Evolutionary conservation across 257 asterid species (phyloP).

Genomic region (Solanum etuberosum): DNA sequence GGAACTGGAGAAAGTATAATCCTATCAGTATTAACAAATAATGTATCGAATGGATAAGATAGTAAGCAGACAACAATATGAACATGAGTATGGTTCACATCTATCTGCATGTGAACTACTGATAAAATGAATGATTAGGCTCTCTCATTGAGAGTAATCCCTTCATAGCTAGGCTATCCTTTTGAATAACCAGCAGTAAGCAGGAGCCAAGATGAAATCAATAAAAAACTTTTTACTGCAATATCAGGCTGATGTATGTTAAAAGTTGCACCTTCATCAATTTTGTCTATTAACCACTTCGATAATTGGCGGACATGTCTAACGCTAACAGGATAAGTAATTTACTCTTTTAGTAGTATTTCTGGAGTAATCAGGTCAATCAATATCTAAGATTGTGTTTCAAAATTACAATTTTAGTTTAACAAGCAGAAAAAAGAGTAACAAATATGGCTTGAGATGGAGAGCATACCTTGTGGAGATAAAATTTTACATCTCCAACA

Average conservation of each 20-base stretch:
- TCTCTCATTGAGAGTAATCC: neutral
- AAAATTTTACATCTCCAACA: constrained; percentile 36
- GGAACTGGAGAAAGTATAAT: constrained; percentile 37
- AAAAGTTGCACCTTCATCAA: neutral
- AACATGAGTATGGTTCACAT: neutral
- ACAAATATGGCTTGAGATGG: neutral
- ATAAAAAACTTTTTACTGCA: neutral
- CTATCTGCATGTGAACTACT: neutral
- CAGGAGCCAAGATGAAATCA: neutral
- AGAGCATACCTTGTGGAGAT: constrained; percentile 38
- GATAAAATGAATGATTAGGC: neutral
- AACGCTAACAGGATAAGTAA: neutral
- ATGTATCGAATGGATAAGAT: neutral
- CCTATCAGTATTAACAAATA: neutral
- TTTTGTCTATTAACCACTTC: neutral
- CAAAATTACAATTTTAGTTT: neutral
- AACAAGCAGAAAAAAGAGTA: neutral
- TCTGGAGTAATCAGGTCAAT: neutral
- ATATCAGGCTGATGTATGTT: neutral
- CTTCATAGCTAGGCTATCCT: neutral
- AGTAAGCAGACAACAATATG: neutral
- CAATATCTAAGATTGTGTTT: neutral
- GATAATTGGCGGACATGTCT: neutral
- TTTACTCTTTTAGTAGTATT: neutral
- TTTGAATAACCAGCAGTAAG: neutral